Evolutionary conservation across 768 basidiomycete species (phyloP), one percentile per base, ranked within the genome.

Genomic region (Phallus indusiatus): DNA sequence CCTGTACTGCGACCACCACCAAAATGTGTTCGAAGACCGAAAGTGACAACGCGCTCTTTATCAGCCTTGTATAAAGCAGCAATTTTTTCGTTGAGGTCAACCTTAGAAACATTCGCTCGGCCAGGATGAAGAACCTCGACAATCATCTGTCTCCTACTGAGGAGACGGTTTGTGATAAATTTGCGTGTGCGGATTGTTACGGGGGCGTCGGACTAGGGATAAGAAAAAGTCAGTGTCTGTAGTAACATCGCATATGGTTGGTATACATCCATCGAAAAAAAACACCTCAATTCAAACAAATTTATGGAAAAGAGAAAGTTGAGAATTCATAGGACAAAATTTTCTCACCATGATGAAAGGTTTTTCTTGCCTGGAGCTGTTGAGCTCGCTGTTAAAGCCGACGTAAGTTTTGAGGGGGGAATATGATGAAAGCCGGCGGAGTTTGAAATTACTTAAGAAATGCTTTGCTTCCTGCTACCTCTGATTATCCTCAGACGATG

Each of bases 1-100:
- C 96, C 96, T 50, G 94, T 95, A 77, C 88, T 94, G 70, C 86
- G 81, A 72, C 95, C 96, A 73, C 96, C 96, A 88, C 96, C 96
- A 75, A 98, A 99, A 53, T 90, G 86, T 69, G 95, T 97, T 73
- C 83, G 79, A 74, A 98, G 85, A 63, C 96, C 95, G 64, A 97
- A 99, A 62, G 90, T 83, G 65, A 96, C 90, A 56, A 98, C 90
- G 60, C 91, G 88, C 63, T 76, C 76, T 74, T 93, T 92, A 63
- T 94, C 86, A 42, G 90, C 79, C 81, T 99, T 98, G 85, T 97
- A 99, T 66, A 95, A 73, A 48, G 77, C 72, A 22, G 93, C 91
- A 66, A 99, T 87, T 76, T 94, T 95, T 72, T 95, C 93, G 57
- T 85, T 80, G 65, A 99, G 81, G 67, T 98, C 94, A 55, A 82